Evolutionary conservation across 805 yeast genomes (phyloP).

Genomic region (Kockiozyma suomiensis): DNA sequence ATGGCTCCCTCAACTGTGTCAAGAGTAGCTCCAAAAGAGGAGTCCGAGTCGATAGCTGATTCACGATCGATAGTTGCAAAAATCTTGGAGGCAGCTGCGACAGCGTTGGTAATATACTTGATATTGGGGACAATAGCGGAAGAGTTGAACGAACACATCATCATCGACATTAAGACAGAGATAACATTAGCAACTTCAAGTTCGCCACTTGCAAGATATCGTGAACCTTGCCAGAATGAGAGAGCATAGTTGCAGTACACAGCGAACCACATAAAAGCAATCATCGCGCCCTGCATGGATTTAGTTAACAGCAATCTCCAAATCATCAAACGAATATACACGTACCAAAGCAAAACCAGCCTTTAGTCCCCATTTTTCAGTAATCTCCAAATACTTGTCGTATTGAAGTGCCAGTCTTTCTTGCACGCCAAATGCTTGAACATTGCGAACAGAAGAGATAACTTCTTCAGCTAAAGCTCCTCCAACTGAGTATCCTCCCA

Average conservation of each 20-base stretch:
- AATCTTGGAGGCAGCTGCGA: constrained; percentile 45
- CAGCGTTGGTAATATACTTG: constrained; percentile 43
- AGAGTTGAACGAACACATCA: constrained; percentile 44
- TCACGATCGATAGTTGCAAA: constrained; percentile 48
- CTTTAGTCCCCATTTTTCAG: constrained; percentile 34
- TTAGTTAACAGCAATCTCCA: background rate
- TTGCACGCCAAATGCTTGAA: constrained; percentile 49
- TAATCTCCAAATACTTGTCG: constrained; percentile 38
- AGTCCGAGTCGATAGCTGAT: constrained; percentile 43
- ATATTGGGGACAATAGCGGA: constrained; percentile 47
- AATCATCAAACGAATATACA: background rate
- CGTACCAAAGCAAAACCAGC: constrained; percentile 35
- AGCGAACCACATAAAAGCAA: constrained; percentile 47
- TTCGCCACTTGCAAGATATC: constrained; percentile 43
- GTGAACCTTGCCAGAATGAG: constrained; percentile 51
- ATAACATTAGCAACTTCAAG: constrained; percentile 43
- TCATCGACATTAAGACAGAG: constrained; percentile 39
- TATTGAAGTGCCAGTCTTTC: constrained; percentile 42
- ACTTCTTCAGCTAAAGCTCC: constrained; percentile 48
- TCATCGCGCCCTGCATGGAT: constrained; percentile 44
- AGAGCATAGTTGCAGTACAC: constrained; percentile 71
- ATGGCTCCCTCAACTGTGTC: constrained; percentile 60
- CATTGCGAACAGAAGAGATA: constrained; percentile 45
- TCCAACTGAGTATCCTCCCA: constrained; percentile 29
- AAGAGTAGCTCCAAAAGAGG: constrained; percentile 35